Base-by-base conservation (phyloP, 2,329 filamentous ascomycete genomes). In the Cladophialophora psammophila region DNA sequence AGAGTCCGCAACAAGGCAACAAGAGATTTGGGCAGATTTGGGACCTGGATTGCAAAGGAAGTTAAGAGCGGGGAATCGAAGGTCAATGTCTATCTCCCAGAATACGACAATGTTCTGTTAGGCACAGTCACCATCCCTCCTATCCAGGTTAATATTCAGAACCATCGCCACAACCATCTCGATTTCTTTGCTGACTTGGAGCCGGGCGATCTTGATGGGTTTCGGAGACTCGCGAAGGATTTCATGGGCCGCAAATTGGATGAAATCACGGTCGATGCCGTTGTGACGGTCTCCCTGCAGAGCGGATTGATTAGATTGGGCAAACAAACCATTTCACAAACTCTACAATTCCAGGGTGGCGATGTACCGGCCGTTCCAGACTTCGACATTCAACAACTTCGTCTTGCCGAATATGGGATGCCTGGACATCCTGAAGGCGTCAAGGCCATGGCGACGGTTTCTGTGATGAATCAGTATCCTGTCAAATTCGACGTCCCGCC, bases 191-290 rank as follows among this genome's bases (percentile, higher is more conserved):
- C 91, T 50, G 89, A 95, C 68, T 79, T 98, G 45, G 82, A 86
- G 42, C 90, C 93, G 32, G 94, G 93, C 35, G 87, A 93, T 74
- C 82, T 92, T 13, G 88, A 93, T 63, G 90, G 89, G 5, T 88
- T 97, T 72, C 89, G 92, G 67, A 86, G 86, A 66, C 86, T 98
- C 69, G 93, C 92, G 55, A 93, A 95, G 76, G 91, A 97, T 77
- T 98, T 93, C 89, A 81, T 99, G 67, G 88, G 91, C 62, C 93
- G 94, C 45, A 89, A 88, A 62, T 82, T 98, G 65, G 86, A 88
- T 10, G 83, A 86, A 64, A 80, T 99, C 65, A 87, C 86, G 68
- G 82, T 98, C 13, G 84, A 89, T 63, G 94, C 91, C 52, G 90
- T 90, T 74, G 90, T 92, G 32, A 82, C 89, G 45, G 83, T 98